These are phyloP conservation scores for Boletellus sp. DNA, from an alignment of 1,284 basidiomycete species.

Conservation along the genomic window DNA sequence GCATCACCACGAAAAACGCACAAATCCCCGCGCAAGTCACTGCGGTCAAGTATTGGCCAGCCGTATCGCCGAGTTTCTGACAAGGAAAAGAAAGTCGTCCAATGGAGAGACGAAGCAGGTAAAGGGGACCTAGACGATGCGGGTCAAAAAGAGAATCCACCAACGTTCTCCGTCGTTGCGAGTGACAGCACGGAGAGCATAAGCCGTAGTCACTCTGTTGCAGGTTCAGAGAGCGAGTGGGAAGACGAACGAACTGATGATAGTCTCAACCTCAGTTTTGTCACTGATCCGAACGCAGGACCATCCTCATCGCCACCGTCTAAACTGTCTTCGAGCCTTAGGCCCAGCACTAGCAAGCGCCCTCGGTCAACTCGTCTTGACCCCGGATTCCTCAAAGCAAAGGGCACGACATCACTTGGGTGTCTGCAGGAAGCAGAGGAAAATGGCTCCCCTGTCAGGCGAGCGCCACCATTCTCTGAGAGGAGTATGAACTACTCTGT, in stretches of 20 bases:
- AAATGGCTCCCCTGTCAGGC: slow-evolving; percentile 37
- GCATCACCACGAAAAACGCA: slow-evolving; percentile 42
- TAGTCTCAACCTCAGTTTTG: slow-evolving; percentile 53
- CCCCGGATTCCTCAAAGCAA: slow-evolving; percentile 63
- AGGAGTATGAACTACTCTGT: slow-evolving; percentile 53
- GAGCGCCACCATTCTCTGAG: slow-evolving; percentile 50
- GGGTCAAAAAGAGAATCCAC: slow-evolving; percentile 44
- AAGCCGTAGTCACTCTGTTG: slow-evolving; percentile 37
- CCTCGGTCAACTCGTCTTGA: slow-evolving; percentile 64
- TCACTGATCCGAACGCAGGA: slow-evolving; percentile 34
- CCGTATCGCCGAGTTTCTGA: slow-evolving; percentile 61
- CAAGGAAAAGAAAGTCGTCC: slow-evolving; percentile 77
- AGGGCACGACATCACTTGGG: slow-evolving; percentile 47
- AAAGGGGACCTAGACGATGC: slow-evolving; percentile 78
- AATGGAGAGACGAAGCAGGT: slow-evolving; percentile 88
- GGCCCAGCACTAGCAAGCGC: slow-evolving; percentile 35
- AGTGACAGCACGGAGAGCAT: slow-evolving; percentile 29
- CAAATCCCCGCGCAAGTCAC: slow-evolving; percentile 67
- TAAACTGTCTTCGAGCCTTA: slow-evolving; percentile 10
- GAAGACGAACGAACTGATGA: slow-evolving; percentile 83
- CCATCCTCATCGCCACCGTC: slow-evolving; percentile 21
- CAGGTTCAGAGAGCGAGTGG: slow-evolving; percentile 80
- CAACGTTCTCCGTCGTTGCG: slow-evolving; percentile 40
- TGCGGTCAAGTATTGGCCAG: slow-evolving; percentile 61
- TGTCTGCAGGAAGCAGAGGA: slow-evolving; percentile 74